Percentiles rank a stretch among this genome's conserved stretches.
Evolutionary conservation across 228 moss, liverwort and hornwort species (phyloP).

Genomic region (Sphagnum magellanicum): DNA sequence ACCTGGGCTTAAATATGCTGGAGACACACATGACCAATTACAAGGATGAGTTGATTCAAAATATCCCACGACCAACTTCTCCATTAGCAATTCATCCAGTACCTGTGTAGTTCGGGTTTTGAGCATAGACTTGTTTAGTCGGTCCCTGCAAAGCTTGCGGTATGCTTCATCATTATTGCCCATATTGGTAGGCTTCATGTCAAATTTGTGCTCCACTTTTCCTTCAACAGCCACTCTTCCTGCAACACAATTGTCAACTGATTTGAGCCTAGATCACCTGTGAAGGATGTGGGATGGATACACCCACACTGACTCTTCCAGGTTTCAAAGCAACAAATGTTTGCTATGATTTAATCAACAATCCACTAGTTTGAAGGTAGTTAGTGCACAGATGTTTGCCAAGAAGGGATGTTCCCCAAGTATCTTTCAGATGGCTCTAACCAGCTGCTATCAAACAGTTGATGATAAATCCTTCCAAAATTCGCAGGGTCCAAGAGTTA

Average conservation of each 20-base stretch:
- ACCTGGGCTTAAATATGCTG: too few species aligned
- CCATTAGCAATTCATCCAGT: too few species aligned
- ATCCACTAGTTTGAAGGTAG: too few species aligned
- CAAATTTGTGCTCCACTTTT: constrained; percentile 96
- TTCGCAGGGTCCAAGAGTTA: too few species aligned
- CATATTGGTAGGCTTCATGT: constrained; percentile 89
- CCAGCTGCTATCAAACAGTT: too few species aligned
- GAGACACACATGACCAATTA: too few species aligned
- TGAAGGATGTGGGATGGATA: not conserved
- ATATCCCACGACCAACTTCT: not conserved
- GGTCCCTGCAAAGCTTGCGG: constrained; percentile 88
- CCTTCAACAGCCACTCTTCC: constrained; percentile 96
- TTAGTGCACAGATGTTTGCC: too few species aligned
- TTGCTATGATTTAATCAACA: too few species aligned
- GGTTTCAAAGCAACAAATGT: too few species aligned
- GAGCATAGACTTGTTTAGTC: constrained; percentile 81
- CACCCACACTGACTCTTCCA: not conserved
- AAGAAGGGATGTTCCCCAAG: not conserved
- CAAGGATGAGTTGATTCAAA: not conserved
- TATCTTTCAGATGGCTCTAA: not conserved
- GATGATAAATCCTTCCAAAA: too few species aligned
- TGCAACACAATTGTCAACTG: constrained; percentile 61
- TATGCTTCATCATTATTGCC: constrained; percentile 77
- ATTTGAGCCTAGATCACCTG: not conserved
- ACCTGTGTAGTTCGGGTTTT: constrained; percentile 97